Evolutionary conservation across 495 filamentous ascomycete genomes (phyloP).

Genomic region (Saxispiralis lemnorum): DNA sequence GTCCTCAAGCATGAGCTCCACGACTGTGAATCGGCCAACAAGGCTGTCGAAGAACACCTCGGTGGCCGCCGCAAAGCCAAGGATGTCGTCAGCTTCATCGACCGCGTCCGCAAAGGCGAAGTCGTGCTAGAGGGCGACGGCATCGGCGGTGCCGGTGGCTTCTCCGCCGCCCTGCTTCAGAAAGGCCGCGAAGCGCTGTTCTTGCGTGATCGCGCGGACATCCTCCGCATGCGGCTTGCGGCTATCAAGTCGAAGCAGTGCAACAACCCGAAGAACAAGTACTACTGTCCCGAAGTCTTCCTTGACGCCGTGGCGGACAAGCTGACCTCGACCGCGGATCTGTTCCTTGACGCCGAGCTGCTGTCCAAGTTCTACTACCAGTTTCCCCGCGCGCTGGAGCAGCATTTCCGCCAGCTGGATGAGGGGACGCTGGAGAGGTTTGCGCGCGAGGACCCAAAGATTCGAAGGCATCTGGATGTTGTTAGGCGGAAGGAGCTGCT

Average conservation of each 20-base stretch:
- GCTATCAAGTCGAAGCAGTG: constrained; percentile 83
- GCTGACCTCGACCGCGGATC: constrained; percentile 79
- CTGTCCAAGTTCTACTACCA: constrained; percentile 87
- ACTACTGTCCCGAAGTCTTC: constrained; percentile 93
- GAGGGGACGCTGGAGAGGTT: constrained; percentile 71
- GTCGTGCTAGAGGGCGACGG: constrained; percentile 59
- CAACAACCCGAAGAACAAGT: constrained; percentile 64
- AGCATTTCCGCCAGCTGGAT: constrained; percentile 62
- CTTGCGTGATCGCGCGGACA: constrained; percentile 72
- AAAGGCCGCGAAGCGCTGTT: constrained; percentile 84
- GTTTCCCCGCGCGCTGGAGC: constrained; percentile 84
- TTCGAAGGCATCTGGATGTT: constrained; percentile 74
- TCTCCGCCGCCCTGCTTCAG: constrained; percentile 61
- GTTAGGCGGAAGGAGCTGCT: constrained; percentile 82
- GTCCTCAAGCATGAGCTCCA: constrained; percentile 69
- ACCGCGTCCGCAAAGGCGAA: constrained; percentile 69
- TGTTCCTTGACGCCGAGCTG: constrained; percentile 95
- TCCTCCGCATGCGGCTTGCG: constrained; percentile 73
- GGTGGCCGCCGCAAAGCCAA: constrained; percentile 67
- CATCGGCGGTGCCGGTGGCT: constrained; percentile 73
- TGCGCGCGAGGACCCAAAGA: constrained; percentile 77
- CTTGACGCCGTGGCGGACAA: constrained; percentile 92
- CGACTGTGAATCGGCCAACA: constrained; percentile 63
- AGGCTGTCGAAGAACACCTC: constrained; percentile 52
- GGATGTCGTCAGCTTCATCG: constrained; percentile 83